Conservation (phyloP, 495 filamentous ascomycete genomes). For the Pyrenopolyporus hunteri region DNA sequence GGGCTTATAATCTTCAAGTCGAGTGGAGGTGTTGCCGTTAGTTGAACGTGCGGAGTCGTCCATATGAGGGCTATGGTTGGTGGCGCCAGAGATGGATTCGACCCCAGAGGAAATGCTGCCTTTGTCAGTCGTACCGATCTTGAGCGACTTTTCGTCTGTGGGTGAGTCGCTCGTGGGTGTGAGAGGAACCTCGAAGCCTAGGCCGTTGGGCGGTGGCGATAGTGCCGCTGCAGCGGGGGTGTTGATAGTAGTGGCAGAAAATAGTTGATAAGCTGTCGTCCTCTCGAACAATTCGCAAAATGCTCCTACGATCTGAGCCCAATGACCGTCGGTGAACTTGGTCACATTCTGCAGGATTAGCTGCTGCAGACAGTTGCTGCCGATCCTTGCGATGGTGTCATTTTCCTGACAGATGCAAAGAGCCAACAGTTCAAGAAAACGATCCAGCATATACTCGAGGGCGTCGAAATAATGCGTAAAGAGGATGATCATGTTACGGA, state of each 20-base stretch:
- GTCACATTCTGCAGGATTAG: constrained; percentile 93
- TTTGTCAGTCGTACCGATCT: constrained; percentile 64
- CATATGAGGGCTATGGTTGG: constrained; percentile 23
- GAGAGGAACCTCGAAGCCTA: constrained; percentile 51
- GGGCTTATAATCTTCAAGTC: constrained; percentile 89
- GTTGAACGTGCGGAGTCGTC: constrained; percentile 48
- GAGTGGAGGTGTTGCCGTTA: constrained; percentile 42
- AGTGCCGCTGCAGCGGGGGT: constrained; percentile 53
- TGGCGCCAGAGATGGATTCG: constrained; percentile 27
- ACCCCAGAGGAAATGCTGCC: constrained; percentile 39
- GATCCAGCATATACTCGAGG: constrained; percentile 93
- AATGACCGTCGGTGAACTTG: constrained; percentile 86
- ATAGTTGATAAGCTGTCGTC: constrained; percentile 92
- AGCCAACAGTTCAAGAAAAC: constrained; percentile 89
- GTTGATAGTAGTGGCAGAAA: constrained; percentile 77
- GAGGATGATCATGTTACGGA: constrained; percentile 96
- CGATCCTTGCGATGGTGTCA: constrained; percentile 96
- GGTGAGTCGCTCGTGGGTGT: constrained; percentile 50
- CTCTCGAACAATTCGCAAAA: constrained; percentile 95
- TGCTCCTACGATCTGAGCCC: constrained; percentile 89
- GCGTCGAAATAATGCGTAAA: constrained; percentile 98
- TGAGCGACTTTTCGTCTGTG: constrained; percentile 61
- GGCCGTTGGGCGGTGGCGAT: constrained; percentile 49
- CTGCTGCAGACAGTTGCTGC: constrained; percentile 96
- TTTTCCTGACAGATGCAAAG: constrained; percentile 99